Conservation (phyloP, 139 green algal species). For the Tetraselmis chui region DNA sequence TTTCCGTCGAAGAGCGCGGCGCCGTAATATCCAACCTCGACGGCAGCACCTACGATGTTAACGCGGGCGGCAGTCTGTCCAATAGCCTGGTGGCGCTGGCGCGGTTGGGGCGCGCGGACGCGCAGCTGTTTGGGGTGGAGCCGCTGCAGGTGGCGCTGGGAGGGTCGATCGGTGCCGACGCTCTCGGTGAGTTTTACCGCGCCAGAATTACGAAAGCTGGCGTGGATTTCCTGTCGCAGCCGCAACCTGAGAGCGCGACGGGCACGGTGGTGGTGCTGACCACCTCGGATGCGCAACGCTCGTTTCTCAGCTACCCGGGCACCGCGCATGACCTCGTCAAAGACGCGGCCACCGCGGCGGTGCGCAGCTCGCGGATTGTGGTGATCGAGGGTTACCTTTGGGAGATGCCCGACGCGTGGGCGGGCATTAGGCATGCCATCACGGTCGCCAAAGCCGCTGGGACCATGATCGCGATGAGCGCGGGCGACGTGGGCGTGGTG, state of each 20-base stretch:
- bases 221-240: slow-evolving; percentile 48
- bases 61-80: slow-evolving; percentile 71
- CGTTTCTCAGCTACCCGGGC: slow-evolving; percentile 81
- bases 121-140: not conserved
- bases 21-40: slow-evolving; percentile 17
- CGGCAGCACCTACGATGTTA: slow-evolving; percentile 45
- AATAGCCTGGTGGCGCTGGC: slow-evolving; percentile 85
- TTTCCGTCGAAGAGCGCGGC: slow-evolving; percentile 20
- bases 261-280: slow-evolving; percentile 87
- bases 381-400: slow-evolving; percentile 71
- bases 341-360: slow-evolving; percentile 22
- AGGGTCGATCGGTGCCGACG: slow-evolving; percentile 57
- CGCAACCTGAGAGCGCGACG: slow-evolving; percentile 30
- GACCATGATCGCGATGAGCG: slow-evolving; percentile 70
- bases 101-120: slow-evolving; percentile 44
- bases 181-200: slow-evolving; percentile 67
- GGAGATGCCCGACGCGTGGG: slow-evolving; percentile 3
- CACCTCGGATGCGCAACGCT: slow-evolving; percentile 82
- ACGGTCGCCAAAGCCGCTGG: slow-evolving; percentile 34
- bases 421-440: slow-evolving; percentile 6
- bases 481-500: slow-evolving; percentile 74
- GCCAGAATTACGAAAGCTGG: slow-evolving; percentile 56
- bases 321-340: slow-evolving; percentile 16
- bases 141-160: slow-evolving; percentile 60
- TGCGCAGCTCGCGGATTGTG: slow-evolving; percentile 42